Percentiles rank a stretch among this genome's conserved stretches.
Conservation (phyloP, 345 rosid species). For the Gossypium herbaceum region DNA sequence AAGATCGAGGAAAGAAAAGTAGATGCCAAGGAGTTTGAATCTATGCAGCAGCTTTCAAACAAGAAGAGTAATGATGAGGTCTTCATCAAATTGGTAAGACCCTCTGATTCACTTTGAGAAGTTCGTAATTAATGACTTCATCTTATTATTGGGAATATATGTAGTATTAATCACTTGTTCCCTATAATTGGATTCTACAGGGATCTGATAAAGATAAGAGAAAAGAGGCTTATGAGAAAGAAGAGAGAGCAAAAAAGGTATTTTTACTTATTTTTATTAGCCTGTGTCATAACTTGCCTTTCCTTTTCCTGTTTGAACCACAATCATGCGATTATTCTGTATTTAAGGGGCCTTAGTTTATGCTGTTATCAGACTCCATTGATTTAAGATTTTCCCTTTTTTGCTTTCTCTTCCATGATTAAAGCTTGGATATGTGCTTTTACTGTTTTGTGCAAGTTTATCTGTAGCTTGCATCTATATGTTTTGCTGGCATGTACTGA, state of each 20-base stretch:
- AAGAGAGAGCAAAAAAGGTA: slow-evolving; percentile 63
- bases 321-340: background rate
- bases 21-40: slow-evolving; percentile 54
- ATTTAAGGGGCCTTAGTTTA: background rate
- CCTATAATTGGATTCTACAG: background rate
- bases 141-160: background rate
- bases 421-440: background rate
- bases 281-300: background rate
- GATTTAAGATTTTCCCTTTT: background rate
- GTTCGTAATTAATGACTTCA: background rate
- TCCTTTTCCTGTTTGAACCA: background rate
- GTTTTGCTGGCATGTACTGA: background rate
- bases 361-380: background rate
- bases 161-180: background rate
- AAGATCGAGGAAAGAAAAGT: slow-evolving; percentile 69
- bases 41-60: slow-evolving; percentile 67
- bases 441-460: background rate
- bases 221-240: slow-evolving; percentile 43
- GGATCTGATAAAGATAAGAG: slow-evolving; percentile 68
- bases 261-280: background rate
- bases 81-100: slow-evolving; percentile 58
- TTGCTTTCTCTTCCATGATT: background rate
- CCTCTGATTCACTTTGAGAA: background rate
- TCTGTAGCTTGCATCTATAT: background rate
- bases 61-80: slow-evolving; percentile 55